A percentile compares a stretch with the other conserved stretches of the same genome.
Evolutionary conservation across 2,329 filamentous ascomycete species (phyloP).

Genomic region (Arthrobotrys sinensis): DNA sequence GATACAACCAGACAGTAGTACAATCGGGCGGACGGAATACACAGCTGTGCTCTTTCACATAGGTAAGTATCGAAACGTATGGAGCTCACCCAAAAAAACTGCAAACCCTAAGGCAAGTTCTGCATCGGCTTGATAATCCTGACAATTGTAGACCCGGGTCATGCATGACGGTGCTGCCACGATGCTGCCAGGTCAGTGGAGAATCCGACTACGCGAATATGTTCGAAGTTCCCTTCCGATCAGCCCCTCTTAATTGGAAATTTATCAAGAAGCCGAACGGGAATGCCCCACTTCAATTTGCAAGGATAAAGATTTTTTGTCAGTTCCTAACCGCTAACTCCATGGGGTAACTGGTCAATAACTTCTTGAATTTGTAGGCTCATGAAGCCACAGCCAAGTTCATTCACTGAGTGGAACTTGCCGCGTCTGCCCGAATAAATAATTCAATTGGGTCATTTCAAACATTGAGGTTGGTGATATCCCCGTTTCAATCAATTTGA

Average conservation of each 20-base stretch:
- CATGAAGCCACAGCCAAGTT: too few species aligned
- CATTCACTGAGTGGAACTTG: neutral
- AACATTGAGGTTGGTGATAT: too few species aligned
- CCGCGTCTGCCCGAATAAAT: constrained; percentile 15
- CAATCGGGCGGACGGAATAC: neutral
- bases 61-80: neutral
- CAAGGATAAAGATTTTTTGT: neutral
- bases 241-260: constrained; percentile 18
- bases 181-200: neutral
- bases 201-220: constrained; percentile 12
- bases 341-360: neutral
- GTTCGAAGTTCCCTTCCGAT: constrained; percentile 18
- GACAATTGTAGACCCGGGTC: neutral
- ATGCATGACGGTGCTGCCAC: neutral
- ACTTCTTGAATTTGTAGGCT: too few species aligned
- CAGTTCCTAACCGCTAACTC: neutral
- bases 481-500: too few species aligned
- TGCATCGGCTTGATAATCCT: neutral
- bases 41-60: neutral
- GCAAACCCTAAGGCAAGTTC: neutral
- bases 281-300: constrained; percentile 1
- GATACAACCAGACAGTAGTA: neutral
- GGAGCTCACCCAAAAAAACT: neutral
- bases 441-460: neutral
- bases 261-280: constrained; percentile 2